These are phyloP conservation scores for Psilocybe cubensis DNA, from an alignment of 768 basidiomycete genomes.

Conservation along the genomic window DNA sequence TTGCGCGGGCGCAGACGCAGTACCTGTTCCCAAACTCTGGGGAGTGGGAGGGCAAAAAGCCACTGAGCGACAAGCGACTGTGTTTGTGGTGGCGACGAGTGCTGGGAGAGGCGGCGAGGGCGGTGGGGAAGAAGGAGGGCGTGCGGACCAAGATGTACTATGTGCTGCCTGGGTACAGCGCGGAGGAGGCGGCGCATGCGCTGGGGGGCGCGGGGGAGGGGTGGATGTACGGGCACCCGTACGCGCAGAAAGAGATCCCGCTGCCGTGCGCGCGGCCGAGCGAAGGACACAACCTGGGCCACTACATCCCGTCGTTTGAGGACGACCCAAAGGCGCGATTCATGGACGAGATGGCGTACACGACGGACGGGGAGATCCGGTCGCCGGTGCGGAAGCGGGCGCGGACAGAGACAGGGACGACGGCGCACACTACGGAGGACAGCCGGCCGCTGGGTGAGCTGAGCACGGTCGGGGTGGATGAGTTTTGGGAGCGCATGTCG, in stretches of 20 bases:
- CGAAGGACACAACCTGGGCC: slow-evolving; percentile 56
- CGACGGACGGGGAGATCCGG: slow-evolving; percentile 60
- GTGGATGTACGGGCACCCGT: slow-evolving; percentile 87
- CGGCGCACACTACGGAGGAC: slow-evolving; percentile 27
- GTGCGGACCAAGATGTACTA: slow-evolving; percentile 48
- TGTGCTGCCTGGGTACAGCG: slow-evolving; percentile 70
- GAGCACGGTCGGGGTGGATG: slow-evolving; percentile 62
- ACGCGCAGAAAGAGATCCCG: slow-evolving; percentile 54
- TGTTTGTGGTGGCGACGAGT: slow-evolving; percentile 94
- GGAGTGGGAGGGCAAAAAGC: slow-evolving; percentile 68
- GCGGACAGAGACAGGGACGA: too few species aligned
- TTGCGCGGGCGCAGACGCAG: slow-evolving; percentile 88
- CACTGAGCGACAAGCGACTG: slow-evolving; percentile 76
- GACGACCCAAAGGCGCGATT: slow-evolving; percentile 97
- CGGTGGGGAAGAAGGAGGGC: slow-evolving; percentile 30
- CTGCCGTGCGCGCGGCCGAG: slow-evolving; percentile 44
- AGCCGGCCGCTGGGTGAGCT: slow-evolving; percentile 54
- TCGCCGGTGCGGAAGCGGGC: slow-evolving; percentile 67
- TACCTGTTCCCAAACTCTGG: slow-evolving; percentile 93
- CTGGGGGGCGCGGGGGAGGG: slow-evolving; percentile 40
- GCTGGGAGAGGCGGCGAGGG: slow-evolving; percentile 57
- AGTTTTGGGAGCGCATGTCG: slow-evolving; percentile 98
- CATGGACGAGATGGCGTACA: slow-evolving; percentile 86
- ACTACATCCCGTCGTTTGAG: slow-evolving; percentile 88
- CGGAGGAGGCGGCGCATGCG: slow-evolving; percentile 66